Evolutionary conservation across 768 basidiomycete genomes (phyloP).

Genomic region (Boletus vinaceobasis): DNA sequence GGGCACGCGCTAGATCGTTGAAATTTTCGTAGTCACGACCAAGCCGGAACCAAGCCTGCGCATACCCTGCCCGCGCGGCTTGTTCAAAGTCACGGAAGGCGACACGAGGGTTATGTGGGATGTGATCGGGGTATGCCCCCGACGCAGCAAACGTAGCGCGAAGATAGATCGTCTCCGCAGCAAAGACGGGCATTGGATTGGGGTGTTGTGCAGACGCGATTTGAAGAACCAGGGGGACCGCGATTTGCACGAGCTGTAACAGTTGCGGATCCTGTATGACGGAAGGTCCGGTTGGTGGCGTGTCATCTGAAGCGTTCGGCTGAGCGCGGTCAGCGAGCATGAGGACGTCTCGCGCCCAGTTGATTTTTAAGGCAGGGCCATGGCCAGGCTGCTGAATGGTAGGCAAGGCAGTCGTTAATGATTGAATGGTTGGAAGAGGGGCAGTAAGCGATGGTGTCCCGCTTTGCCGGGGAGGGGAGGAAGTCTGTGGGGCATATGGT

Average conservation of each 20-base stretch:
- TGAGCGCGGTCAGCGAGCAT: constrained; percentile 64
- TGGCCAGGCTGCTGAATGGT: constrained; percentile 52
- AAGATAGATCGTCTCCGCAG: constrained; percentile 73
- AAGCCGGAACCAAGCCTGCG: constrained; percentile 86
- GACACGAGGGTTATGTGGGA: constrained; percentile 63
- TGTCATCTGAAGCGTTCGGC: constrained; percentile 39
- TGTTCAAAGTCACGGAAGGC: constrained; percentile 91
- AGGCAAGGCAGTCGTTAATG: constrained; percentile 49
- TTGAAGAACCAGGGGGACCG: constrained; percentile 62
- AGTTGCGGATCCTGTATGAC: constrained; percentile 60
- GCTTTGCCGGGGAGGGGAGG: constrained; percentile 25
- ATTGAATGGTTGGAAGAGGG: constrained; percentile 61
- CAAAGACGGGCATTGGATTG: constrained; percentile 38
- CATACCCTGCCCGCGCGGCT: constrained; percentile 73
- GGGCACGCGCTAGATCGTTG: constrained; percentile 68
- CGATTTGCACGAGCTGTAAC: constrained; percentile 54
- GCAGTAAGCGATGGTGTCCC: constrained; percentile 55
- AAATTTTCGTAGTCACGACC: constrained; percentile 91
- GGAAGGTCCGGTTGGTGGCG: constrained; percentile 46
- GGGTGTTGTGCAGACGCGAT: constrained; percentile 41
- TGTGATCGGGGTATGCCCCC: constrained; percentile 64
- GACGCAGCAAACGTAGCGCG: constrained; percentile 71
- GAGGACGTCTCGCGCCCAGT: constrained; percentile 83
- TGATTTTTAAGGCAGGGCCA: constrained; percentile 59
- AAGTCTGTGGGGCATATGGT: constrained; percentile 14